Percentiles rank a stretch among this genome's conserved stretches.
Evolutionary conservation across 2,329 filamentous ascomycete species (phyloP).

Genomic region (Pezicula radicicola): DNA sequence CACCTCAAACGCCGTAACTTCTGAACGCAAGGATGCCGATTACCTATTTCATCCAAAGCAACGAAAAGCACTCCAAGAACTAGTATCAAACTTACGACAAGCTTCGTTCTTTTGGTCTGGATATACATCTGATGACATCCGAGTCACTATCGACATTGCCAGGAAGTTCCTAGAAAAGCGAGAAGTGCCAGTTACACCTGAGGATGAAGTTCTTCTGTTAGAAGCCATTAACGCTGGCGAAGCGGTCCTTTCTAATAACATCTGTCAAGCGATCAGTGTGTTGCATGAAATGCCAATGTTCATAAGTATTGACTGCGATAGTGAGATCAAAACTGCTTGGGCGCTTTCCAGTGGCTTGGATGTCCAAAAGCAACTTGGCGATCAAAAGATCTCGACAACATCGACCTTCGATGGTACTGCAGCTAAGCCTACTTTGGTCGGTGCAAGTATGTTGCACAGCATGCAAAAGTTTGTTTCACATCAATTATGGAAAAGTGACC

Average conservation of each 20-base stretch:
- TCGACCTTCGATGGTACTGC: conserved; percentile 1
- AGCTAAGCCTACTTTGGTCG: conserved; percentile 48
- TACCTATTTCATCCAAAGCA: conserved; percentile 86
- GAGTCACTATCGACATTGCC: conserved; percentile 62
- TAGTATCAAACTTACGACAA: conserved; percentile 78
- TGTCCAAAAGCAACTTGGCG: too few relatives aligned
- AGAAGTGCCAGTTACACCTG: conserved; percentile 51
- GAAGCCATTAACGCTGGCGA: conserved; percentile 66
- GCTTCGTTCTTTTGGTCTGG: conserved; percentile 83
- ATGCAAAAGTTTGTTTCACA: conserved; percentile 51
- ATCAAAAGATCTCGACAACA: too few relatives aligned
- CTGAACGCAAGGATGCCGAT: conserved; percentile 77
- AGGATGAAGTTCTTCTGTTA: conserved; percentile 59
- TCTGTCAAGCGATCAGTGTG: conserved; percentile 64
- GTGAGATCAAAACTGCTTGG: conserved; percentile 59
- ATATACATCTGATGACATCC: conserved; percentile 61
- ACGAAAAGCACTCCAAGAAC: conserved; percentile 58
- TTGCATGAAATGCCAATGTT: conserved; percentile 79
- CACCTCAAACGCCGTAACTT: conserved; percentile 83
- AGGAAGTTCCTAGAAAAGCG: conserved; percentile 64
- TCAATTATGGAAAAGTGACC: conserved; percentile 15
- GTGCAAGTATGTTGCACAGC: conserved; percentile 47
- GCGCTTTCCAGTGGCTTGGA: conserved; percentile 50
- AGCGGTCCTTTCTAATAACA: conserved; percentile 52
- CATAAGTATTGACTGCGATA: conserved; percentile 61